Evolutionary conservation across 306 rosid species (phyloP).

Genomic region (Crataegus laevigata): DNA sequence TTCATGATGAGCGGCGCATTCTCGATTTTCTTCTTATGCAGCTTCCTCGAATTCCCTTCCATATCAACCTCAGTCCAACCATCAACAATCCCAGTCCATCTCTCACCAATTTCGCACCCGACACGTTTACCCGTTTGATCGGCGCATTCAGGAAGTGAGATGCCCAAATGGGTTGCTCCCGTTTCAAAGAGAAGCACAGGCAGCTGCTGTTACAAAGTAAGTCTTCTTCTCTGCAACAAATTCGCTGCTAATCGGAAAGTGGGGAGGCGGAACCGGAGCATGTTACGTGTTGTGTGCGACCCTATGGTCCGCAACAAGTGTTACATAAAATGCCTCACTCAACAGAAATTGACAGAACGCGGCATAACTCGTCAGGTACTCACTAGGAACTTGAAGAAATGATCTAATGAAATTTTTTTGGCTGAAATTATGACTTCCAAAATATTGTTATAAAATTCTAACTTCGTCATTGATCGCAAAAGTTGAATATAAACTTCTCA

Average conservation of each 20-base stretch:
- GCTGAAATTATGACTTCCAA: too few species aligned
- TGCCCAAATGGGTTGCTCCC: slow-evolving; percentile 54
- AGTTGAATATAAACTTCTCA: too few species aligned
- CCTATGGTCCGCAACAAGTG: too few species aligned
- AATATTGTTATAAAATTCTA: too few species aligned
- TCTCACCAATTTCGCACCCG: slow-evolving; percentile 5
- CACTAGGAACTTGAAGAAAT: too few species aligned
- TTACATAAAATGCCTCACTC: too few species aligned
- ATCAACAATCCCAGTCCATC: slow-evolving; percentile 13
- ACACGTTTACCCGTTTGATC: slow-evolving; percentile 56
- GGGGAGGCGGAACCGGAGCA: slow-evolving; percentile 34
- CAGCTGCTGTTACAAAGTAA: slow-evolving; percentile 6
- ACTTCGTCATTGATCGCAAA: too few species aligned
- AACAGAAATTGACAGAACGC: too few species aligned
- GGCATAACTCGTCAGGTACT: too few species aligned
- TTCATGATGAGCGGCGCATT: slow-evolving; percentile 45
- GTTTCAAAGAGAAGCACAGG: slow-evolving; percentile 36
- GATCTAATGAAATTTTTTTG: too few species aligned
- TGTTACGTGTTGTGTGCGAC: slow-evolving; percentile 58
- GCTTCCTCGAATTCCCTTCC: slow-evolving; percentile 58
- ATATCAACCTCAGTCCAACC: slow-evolving; percentile 22
- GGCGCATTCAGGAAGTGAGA: slow-evolving; percentile 74
- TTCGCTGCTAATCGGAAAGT: slow-evolving; percentile 28
- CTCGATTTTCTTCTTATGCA: slow-evolving; percentile 55
- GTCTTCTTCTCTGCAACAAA: slow-evolving; percentile 47